Base-by-base conservation (phyloP, 306 rosid species). In the Cicer judaicum region DNA sequence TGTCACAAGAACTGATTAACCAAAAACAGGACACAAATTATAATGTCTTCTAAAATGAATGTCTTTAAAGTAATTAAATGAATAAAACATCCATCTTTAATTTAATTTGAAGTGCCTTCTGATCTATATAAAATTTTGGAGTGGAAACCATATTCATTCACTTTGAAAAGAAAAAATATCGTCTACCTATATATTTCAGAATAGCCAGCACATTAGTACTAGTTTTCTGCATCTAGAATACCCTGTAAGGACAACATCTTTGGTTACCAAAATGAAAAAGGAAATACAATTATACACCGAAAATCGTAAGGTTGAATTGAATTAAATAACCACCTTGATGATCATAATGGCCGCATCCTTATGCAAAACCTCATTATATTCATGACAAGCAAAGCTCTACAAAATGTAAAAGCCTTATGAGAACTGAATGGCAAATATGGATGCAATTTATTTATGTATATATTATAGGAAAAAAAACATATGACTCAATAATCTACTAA, bases 271-370 rank as follows among this genome's bases (percentile, higher is more conserved):
- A 64, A 70, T 40, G 78, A 42, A 61, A 77, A 60, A 40, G 29
- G 40, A 78, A 72, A 64, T 11, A 53, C 40, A 41, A 4, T 44
- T 55, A 79, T 52, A 44, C 46, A 79, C 65, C 16, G 59, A 72
- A 81, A 64, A 64, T 78, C 40, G 68, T 34, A 41, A 46, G 82
- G 14, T 71, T 84, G 52, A 60, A 36, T 60, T 34, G 43, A 52
- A 63, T 15, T 55, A 52, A 59, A 70, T 57, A 5, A 38, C 48
- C 63, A 93, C 97, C 98, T 91, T 84, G 36, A 93, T 82, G 52
- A 94, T 86, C 87, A 87, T 86, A 76, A 89, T 85, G 72, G 95
- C 97, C 8, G 97, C 92, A 73, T 88, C 87, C 90, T 87, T 94
- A 89, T 90, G 96, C 63, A 93, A 70, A 75, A 86, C 95, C 78